A percentile compares a stretch with the other conserved stretches of the same genome.
Conservation (phyloP, 169 alveolate genomes). For the Pseudocohnilembus persalinus region DNA sequence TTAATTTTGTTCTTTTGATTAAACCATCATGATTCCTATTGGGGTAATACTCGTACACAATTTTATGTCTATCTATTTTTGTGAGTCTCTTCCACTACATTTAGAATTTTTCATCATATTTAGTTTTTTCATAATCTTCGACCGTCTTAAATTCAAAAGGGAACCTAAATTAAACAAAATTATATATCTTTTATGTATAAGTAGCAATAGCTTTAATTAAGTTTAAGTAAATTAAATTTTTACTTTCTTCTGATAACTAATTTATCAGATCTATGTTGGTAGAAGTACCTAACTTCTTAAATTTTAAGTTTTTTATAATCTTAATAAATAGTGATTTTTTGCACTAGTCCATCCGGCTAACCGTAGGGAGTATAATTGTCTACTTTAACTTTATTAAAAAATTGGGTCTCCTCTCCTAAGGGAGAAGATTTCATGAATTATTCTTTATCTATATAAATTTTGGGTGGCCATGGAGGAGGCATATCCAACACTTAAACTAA, state of each 20-base stretch:
- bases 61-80: constrained; percentile 64
- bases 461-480: constrained; percentile 88
- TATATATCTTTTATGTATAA: constrained; percentile 49
- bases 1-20: constrained; percentile 68
- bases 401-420: constrained; percentile 74
- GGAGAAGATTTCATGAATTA: constrained; percentile 67
- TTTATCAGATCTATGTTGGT: constrained; percentile 50
- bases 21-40: constrained; percentile 75
- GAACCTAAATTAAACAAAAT: constrained; percentile 29
- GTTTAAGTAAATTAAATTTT: constrained; percentile 13
- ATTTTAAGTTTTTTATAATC: constrained; percentile 68
- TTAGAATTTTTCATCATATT: constrained; percentile 28
- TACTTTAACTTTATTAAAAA: constrained; percentile 74
- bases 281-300: constrained; percentile 57
- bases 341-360: constrained; percentile 80
- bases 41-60: constrained; percentile 67
- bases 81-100: constrained; percentile 72
- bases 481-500: constrained; percentile 64
- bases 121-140: constrained; percentile 71
- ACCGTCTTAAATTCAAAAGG: constrained; percentile 77
- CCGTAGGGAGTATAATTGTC: constrained; percentile 78
- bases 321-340: constrained; percentile 64
- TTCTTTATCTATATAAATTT: constrained; percentile 68
- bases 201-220: not conserved
- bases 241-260: constrained; percentile 26